These are phyloP conservation scores for Sclerotinia glacialis DNA, from an alignment of 2,329 filamentous ascomycete genomes.

Conservation along the genomic window DNA sequence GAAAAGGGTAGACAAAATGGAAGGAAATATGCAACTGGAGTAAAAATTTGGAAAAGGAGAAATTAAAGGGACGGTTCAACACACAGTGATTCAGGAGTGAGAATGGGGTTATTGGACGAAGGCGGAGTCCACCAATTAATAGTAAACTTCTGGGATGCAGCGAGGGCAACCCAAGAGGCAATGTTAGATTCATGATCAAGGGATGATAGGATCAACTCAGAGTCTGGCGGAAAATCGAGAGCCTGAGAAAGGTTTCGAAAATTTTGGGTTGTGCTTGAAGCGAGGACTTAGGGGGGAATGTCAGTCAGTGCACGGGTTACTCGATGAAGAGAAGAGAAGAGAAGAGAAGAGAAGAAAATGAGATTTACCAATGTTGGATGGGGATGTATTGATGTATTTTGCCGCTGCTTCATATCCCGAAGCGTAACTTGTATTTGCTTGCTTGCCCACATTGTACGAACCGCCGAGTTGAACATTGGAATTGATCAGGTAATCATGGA, in stretches of 20 bases:
- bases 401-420: slow-evolving; percentile 64
- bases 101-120: slow-evolving; percentile 43
- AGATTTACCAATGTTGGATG: slow-evolving; percentile 59
- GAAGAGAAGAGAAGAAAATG: not conserved
- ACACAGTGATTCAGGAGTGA: slow-evolving; percentile 17
- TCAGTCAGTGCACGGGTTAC: not conserved
- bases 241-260: slow-evolving; percentile 66
- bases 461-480: slow-evolving; percentile 76
- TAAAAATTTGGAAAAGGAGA: not conserved
- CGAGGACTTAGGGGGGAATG: slow-evolving; percentile 55
- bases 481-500: slow-evolving; percentile 62
- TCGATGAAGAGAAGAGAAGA: not conserved
- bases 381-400: slow-evolving; percentile 64
- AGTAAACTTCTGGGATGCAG: slow-evolving; percentile 55
- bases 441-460: slow-evolving; percentile 59
- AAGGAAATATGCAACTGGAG: not conserved
- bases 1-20: not conserved
- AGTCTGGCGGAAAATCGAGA: slow-evolving; percentile 52
- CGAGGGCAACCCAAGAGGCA: slow-evolving; percentile 69
- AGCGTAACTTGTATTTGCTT: slow-evolving; percentile 58
- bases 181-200: slow-evolving; percentile 79
- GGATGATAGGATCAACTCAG: slow-evolving; percentile 68
- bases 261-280: slow-evolving; percentile 72
- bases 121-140: slow-evolving; percentile 68
- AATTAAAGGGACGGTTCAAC: not conserved